Conservation (phyloP, 768 basidiomycete species). For the Scleroderma citrinum region DNA sequence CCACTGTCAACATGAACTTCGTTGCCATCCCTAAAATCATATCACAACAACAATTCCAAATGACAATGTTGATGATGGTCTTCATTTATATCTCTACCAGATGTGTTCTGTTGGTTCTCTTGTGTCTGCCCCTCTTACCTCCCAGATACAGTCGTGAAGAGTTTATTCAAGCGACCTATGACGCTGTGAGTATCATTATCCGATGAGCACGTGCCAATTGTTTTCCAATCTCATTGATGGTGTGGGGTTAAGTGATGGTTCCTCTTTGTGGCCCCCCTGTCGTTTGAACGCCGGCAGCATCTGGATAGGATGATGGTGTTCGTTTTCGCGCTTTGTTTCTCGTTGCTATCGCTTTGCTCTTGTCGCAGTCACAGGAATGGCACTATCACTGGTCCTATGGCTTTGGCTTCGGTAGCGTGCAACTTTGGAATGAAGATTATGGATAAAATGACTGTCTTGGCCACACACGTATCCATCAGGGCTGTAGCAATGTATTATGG, state of each 20-base stretch:
- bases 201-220: not conserved
- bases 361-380: not conserved
- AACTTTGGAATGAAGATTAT: not conserved
- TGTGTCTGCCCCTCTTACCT: constrained; percentile 3
- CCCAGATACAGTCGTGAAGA: constrained; percentile 27
- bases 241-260: not conserved
- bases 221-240: not conserved
- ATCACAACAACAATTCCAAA: constrained; percentile 12
- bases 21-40: constrained; percentile 23
- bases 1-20: constrained; percentile 29
- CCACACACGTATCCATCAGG: no score
- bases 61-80: not conserved
- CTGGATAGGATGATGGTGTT: not conserved
- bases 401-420: not conserved
- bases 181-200: constrained; percentile 29
- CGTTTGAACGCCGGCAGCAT: not conserved
- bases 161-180: constrained; percentile 28
- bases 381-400: not conserved
- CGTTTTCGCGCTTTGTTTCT: not conserved
- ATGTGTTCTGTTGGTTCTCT: constrained; percentile 5
- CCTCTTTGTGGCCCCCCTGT: not conserved
- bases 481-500: no score
- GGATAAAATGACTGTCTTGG: no score
- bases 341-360: not conserved
- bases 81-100: constrained; percentile 3